Conservation (phyloP, 805 yeast species). For the Lipomyces lipofer region DNA sequence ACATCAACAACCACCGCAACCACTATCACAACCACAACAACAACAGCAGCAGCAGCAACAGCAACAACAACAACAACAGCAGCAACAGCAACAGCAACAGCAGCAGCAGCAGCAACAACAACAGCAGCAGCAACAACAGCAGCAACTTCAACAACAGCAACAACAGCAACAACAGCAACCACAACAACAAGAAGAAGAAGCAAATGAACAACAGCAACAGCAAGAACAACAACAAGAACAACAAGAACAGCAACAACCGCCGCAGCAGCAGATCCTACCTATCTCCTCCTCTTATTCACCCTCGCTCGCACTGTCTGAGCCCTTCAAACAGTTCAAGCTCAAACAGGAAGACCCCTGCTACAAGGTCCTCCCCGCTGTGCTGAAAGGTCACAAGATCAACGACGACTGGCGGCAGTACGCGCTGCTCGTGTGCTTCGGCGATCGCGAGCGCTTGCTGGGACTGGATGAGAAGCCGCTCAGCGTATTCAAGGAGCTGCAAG, state of each 20-base stretch:
- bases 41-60: background rate
- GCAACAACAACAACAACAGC: background rate
- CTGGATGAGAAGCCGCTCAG: slow-evolving; percentile 86
- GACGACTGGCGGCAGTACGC: slow-evolving; percentile 89
- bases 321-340: slow-evolving; percentile 79
- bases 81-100: background rate
- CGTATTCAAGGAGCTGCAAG: slow-evolving; percentile 80
- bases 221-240: background rate
- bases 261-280: slow-evolving; percentile 1
- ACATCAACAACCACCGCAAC: background rate
- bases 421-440: slow-evolving; percentile 85
- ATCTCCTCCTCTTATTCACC: slow-evolving; percentile 6
- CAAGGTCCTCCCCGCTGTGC: slow-evolving; percentile 82
- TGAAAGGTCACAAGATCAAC: slow-evolving; percentile 76
- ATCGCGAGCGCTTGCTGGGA: slow-evolving; percentile 79
- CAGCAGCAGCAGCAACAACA: background rate
- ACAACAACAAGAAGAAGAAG: background rate
- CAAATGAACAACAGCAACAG: background rate
- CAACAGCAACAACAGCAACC: background rate
- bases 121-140: background rate
- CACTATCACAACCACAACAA: background rate
- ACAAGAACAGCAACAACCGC: slow-evolving; percentile 2
- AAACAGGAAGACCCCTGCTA: slow-evolving; percentile 90
- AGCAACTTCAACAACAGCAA: background rate
- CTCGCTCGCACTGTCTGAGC: slow-evolving; percentile 49